Conservation (phyloP, 106 monocot genomes). For the Dioscorea zingiberensis region DNA sequence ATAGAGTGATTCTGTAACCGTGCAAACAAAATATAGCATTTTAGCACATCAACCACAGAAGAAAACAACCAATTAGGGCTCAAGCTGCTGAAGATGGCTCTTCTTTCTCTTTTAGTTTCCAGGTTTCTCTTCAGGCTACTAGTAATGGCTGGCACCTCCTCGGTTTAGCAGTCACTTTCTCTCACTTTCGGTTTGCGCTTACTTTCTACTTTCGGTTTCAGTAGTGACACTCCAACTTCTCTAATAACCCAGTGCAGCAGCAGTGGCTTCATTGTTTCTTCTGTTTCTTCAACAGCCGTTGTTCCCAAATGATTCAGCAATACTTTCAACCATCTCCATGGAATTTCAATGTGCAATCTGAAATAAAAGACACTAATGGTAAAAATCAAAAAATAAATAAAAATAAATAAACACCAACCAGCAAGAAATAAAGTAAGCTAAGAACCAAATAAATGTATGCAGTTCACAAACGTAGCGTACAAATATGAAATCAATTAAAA, state of each 20-base stretch:
- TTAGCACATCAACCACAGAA: not conserved
- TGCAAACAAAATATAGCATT: too few relatives aligned
- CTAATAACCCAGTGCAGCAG: constrained; percentile 48
- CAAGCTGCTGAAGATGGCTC: constrained; percentile 4
- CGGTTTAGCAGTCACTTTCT: too few relatives aligned
- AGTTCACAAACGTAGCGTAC: too few relatives aligned
- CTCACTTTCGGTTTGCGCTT: too few relatives aligned
- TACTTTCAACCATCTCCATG: constrained; percentile 66
- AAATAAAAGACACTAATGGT: not conserved
- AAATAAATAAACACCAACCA: too few relatives aligned
- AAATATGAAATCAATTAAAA: too few relatives aligned
- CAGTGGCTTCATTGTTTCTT: constrained; percentile 33
- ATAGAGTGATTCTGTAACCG: too few relatives aligned
- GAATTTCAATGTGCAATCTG: constrained; percentile 85
- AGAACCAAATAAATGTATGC: too few relatives aligned
- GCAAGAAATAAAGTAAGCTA: too few relatives aligned
- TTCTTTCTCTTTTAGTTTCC: constrained; percentile 15
- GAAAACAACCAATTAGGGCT: not conserved
- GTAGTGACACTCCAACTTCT: constrained; percentile 51
- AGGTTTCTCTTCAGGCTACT: constrained; percentile 9
- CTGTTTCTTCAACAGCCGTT: constrained; percentile 48
- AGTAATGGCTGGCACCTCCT: not conserved
- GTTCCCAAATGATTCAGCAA: constrained; percentile 60
- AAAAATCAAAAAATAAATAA: too few relatives aligned
- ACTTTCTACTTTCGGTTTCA: constrained; percentile 23